phyloP scores from a whole-genome alignment of 2,329 filamentous ascomycete species.

The Aureobasidium sp. region DNA sequence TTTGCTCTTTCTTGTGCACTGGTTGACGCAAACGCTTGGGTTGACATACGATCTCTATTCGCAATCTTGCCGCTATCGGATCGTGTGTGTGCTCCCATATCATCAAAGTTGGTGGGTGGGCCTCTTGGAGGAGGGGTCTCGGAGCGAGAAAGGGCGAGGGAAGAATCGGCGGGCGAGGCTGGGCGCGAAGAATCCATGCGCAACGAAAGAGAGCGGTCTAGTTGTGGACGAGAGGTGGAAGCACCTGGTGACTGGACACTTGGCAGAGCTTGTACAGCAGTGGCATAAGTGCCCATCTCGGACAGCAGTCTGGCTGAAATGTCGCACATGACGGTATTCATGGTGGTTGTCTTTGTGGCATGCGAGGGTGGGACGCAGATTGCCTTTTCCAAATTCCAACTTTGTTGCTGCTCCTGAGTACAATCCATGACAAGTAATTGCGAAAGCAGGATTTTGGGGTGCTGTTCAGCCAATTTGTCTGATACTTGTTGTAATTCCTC shows the following conservation, averaged over 20 bases:
- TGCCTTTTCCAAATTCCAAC: slow-evolving; percentile 52
- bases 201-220: slow-evolving; percentile 27
- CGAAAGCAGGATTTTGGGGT: slow-evolving; percentile 68
- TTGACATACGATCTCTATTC: slow-evolving; percentile 49
- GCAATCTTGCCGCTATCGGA: slow-evolving; percentile 16
- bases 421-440: slow-evolving; percentile 76
- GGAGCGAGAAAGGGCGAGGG: slow-evolving; percentile 39
- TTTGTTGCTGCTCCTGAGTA: slow-evolving; percentile 46
- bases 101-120: slow-evolving; percentile 46
- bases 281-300: slow-evolving; percentile 39
- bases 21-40: slow-evolving; percentile 63
- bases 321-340: slow-evolving; percentile 38
- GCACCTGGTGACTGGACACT: slow-evolving; percentile 68
- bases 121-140: slow-evolving; percentile 15
- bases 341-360: slow-evolving; percentile 63
- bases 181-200: slow-evolving; percentile 9
- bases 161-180: slow-evolving; percentile 26
- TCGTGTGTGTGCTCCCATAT: slow-evolving; percentile 34
- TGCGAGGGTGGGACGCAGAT: slow-evolving; percentile 60
- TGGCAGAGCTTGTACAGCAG: slow-evolving; percentile 43
- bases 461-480: slow-evolving; percentile 44
- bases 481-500: slow-evolving; percentile 21
- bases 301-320: slow-evolving; percentile 36
- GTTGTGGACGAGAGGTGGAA: slow-evolving; percentile 17
- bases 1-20: slow-evolving; percentile 53